Evolutionary conservation across 2,329 filamentous ascomycete genomes (phyloP).

Genomic region (Arthrobotrys megalospora): DNA sequence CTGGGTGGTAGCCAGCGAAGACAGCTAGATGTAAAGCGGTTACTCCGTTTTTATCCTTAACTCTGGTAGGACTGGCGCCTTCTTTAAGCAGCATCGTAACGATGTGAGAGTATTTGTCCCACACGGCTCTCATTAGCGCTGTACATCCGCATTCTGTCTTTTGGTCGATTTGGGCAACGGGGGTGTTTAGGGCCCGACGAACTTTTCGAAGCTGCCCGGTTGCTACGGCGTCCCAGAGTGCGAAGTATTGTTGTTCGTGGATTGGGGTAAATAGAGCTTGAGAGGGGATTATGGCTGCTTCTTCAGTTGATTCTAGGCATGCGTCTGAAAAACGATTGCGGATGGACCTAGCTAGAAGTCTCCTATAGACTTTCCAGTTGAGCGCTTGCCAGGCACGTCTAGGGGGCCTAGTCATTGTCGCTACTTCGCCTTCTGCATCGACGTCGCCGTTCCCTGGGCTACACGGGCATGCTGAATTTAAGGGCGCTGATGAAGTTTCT

Average conservation of each 20-base stretch:
- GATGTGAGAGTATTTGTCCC: background rate
- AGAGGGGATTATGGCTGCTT: too few species aligned
- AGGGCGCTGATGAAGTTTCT: too few species aligned
- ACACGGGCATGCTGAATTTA: too few species aligned
- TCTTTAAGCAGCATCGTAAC: background rate
- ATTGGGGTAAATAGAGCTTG: too few species aligned
- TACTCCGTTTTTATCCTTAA: background rate
- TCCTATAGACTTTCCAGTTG: too few species aligned
- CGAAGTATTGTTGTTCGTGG: background rate
- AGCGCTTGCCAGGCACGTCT: too few species aligned
- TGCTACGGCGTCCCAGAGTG: background rate
- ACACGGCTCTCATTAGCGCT: background rate
- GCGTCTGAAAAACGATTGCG: too few species aligned
- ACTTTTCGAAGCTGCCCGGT: background rate
- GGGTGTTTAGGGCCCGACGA: background rate
- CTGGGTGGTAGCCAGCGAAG: background rate
- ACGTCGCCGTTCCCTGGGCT: too few species aligned
- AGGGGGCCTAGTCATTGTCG: too few species aligned
- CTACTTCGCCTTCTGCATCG: too few species aligned
- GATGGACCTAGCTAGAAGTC: too few species aligned
- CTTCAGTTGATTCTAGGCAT: too few species aligned
- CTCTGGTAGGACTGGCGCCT: background rate
- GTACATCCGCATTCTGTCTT: background rate
- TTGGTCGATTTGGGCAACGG: background rate
- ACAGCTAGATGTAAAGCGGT: background rate